Evolutionary conservation across 2,329 filamentous ascomycete genomes (phyloP), one percentile per base, ranked within the genome.

Genomic region (Claviceps pusilla): DNA sequence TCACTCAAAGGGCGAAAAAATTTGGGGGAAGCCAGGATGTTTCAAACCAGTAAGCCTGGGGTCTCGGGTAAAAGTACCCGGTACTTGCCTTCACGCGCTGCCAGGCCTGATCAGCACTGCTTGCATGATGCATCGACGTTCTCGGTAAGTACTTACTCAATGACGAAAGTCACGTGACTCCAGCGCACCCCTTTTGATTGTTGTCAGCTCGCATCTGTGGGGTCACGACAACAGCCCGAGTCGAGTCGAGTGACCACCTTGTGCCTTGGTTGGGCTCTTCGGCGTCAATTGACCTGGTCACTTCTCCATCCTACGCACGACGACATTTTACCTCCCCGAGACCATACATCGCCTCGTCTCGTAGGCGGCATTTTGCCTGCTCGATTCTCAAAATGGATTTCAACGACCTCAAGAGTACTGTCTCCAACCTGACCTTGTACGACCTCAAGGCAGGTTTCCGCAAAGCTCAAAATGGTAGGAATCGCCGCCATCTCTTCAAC

Each of bases 391-490:
- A 67, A 63, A 95, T 95, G 89, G 88, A 96, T 77, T 78, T 94
- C 68, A 85, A 84, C 71, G 87, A 78, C 66, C 71, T 96, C 54
- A 91, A 87, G 70, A 87, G 88, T 64, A 84, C 87, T 72, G 89
- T 95, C 71, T 84, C 84, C 75, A 94, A 93, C 74, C 77, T 96
- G 78, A 87, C 87, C 64, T 78, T 96, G 70, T 96, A 96, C 76
- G 90, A 96, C 71, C 68, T 96, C 74, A 96, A 96, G 76, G 90
- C 90, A 54, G 87, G 89, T 60, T 89, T 96, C 63, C 84, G 90
- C 62, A 95, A 96, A 71, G 87, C 94, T 57, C 90, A 96, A 67
- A 96, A 96, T 91, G 90, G 90, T 95, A 74, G 51, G 33, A 51
- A 52, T 52, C 24, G 55, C 45, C 52, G 19, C 19, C 19, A 47